Base-by-base conservation (phyloP, 768 basidiomycete genomes). In the Mycena amicta region DNA sequence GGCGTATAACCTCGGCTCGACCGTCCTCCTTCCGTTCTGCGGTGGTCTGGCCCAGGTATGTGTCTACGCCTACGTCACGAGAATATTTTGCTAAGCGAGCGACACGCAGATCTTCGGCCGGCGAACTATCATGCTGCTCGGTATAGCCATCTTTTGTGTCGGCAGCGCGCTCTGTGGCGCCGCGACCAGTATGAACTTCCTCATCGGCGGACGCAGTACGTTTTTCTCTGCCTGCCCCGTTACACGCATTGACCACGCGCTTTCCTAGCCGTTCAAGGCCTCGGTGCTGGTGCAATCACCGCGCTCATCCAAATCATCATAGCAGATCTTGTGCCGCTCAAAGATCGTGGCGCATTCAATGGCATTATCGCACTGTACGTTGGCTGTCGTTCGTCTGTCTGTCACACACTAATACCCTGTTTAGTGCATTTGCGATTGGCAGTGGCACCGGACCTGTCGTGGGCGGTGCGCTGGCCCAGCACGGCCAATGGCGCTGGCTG, bases 131-230 rank as follows among this genome's bases (percentile, higher is more conserved):
- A 61, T 70, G 50, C 52, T 73, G 16, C 50, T 54, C 2, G 59
- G 67, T 2, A 50, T 74, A 16, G 39, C 56, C 2, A 43, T 70
- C 13, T 75, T 73, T 46, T 68, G 71, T 0, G 33, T 75, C 25
- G 77, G 78, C 0, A 71, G 71, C 18, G 77, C 74, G 1, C 29
- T 79, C 0, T 70, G 69, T 15, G 77, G 77, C 1, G 67, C 72
- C 0, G 74, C 74, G 0, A 61, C 68, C n/a, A 72, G 27, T 37
- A 72, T 78, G 68, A 59, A 57, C n/a, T 70, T 70, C 68, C 56
- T 75, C 3, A 75, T 79, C 33, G 72, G 67, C 2, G 75, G 71
- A 0, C 66, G 78, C 12, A 62, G 71, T 70, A 25, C 6, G 66
- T 59, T 23, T 53, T 28, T 41, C 71, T 15, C 63, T 23, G 64